Percentiles rank a stretch among this genome's conserved stretches.
These are phyloP conservation scores for Phoma sp. DNA, from an alignment of 2,329 filamentous ascomycete genomes.

Conservation along the genomic window DNA sequence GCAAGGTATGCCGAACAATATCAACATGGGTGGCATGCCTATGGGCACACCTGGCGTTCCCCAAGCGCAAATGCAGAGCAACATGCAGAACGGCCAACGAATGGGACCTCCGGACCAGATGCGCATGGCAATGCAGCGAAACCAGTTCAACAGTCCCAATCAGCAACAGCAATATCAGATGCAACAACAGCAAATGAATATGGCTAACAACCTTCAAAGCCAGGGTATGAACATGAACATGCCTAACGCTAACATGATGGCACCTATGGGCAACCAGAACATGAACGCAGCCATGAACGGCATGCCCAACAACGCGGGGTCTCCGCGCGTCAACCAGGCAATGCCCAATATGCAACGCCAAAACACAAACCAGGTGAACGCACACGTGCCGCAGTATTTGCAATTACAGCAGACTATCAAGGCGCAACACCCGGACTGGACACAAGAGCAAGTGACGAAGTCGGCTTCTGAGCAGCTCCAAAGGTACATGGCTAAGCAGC, in stretches of 20 bases:
- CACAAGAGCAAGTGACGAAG: conserved; percentile 42
- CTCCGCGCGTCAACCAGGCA: conserved; percentile 42
- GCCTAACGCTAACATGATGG: conserved; percentile 45
- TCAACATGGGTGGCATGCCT: conserved; percentile 59
- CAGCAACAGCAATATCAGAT: conserved; percentile 43
- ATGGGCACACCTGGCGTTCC: conserved; percentile 65
- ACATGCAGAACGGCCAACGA: conserved; percentile 63
- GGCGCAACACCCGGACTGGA: conserved; percentile 46
- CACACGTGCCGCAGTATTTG: conserved; percentile 43
- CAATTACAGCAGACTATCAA: conserved; percentile 42
- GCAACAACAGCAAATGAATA: conserved; percentile 43
- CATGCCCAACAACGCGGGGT: conserved; percentile 42
- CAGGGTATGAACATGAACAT: conserved; percentile 44
- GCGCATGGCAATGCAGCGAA: conserved; percentile 48
- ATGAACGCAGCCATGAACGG: conserved; percentile 45
- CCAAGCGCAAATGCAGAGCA: conserved; percentile 72
- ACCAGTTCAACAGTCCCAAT: conserved; percentile 39
- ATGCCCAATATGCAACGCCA: conserved; percentile 39
- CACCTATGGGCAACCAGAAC: conserved; percentile 38
- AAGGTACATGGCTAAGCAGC: conserved; percentile 41
- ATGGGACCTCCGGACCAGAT: conserved; percentile 55
- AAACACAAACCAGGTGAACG: conserved; percentile 38
- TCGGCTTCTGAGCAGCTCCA: conserved; percentile 44
- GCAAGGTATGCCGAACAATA: conserved; percentile 56
- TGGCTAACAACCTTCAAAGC: conserved; percentile 40